Evolutionary conservation across 2,329 filamentous ascomycete genomes (phyloP).

Genomic region (Pseudocercospora crystallina): DNA sequence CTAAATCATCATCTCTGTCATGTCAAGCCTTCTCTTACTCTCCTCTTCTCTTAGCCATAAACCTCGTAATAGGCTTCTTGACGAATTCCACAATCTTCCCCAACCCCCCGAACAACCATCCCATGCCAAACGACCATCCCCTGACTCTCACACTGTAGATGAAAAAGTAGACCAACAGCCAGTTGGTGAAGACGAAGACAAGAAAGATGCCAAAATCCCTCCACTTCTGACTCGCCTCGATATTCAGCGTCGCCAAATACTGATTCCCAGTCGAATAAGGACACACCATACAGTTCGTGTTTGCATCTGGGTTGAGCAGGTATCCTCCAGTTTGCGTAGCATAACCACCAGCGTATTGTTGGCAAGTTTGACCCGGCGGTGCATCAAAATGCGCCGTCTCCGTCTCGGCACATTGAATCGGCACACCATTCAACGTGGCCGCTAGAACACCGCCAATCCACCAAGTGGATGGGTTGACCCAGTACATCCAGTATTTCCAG

Average conservation of each 20-base stretch:
- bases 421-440: slow-evolving; percentile 57
- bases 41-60: slow-evolving; percentile 23
- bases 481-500: slow-evolving; percentile 73
- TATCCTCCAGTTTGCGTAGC: slow-evolving; percentile 59
- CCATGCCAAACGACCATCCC: slow-evolving; percentile 70
- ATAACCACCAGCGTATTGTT: slow-evolving; percentile 62
- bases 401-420: slow-evolving; percentile 43
- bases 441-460: slow-evolving; percentile 71
- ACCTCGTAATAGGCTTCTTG: slow-evolving; percentile 36
- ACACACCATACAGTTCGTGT: slow-evolving; percentile 66
- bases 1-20: neutral
- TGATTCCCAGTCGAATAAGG: slow-evolving; percentile 64
- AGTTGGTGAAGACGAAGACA: slow-evolving; percentile 70
- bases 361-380: slow-evolving; percentile 64
- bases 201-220: slow-evolving; percentile 70
- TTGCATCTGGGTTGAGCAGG: slow-evolving; percentile 61
- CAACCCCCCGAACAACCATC: slow-evolving; percentile 53
- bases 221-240: slow-evolving; percentile 64
- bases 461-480: slow-evolving; percentile 67
- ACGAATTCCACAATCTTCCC: slow-evolving; percentile 42
- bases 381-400: slow-evolving; percentile 68
- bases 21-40: slow-evolving; percentile 3
- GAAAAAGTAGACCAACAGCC: slow-evolving; percentile 51
- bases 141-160: slow-evolving; percentile 70
- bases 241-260: slow-evolving; percentile 62